These are phyloP conservation scores for Stentor coeruleus DNA, from an alignment of 73 alveolate species.

Conservation along the genomic window DNA sequence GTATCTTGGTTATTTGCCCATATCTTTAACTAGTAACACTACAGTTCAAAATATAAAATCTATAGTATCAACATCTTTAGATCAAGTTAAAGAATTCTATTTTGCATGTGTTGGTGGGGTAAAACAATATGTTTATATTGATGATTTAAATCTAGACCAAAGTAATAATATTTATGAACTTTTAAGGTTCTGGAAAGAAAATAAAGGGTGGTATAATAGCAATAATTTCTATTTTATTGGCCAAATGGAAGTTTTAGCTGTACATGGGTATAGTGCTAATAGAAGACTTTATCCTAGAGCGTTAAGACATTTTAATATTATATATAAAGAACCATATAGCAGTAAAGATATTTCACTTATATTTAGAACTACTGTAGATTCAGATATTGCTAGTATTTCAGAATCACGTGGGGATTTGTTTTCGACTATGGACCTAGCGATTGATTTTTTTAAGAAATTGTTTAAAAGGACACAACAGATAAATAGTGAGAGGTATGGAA, in stretches of 20 bases:
- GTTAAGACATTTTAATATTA: neutral
- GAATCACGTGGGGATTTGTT: neutral
- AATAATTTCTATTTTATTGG: neutral
- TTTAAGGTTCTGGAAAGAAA: conserved; percentile 18
- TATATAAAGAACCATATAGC: conserved; percentile 12
- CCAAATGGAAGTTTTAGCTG: neutral
- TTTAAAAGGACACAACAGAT: neutral
- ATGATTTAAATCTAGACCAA: conserved; percentile 9
- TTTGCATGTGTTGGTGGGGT: neutral
- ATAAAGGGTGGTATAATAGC: neutral
- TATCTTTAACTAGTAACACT: conserved; percentile 1
- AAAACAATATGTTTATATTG: neutral
- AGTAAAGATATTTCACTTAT: neutral
- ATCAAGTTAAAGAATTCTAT: neutral
- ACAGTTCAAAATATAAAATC: neutral
- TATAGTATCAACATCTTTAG: neutral
- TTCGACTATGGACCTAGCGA: neutral
- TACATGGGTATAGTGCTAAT: neutral
- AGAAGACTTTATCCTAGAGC: neutral
- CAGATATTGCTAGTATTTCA: neutral
- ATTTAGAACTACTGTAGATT: neutral
- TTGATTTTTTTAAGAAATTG: neutral
- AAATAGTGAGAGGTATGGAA: neutral
- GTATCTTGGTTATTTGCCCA: neutral
- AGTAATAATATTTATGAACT: neutral